Percentiles rank a stretch among this genome's conserved stretches.
phyloP scores from a whole-genome alignment of 1,139 yeast genomes.

The Arxiozyma slooffiae region DNA sequence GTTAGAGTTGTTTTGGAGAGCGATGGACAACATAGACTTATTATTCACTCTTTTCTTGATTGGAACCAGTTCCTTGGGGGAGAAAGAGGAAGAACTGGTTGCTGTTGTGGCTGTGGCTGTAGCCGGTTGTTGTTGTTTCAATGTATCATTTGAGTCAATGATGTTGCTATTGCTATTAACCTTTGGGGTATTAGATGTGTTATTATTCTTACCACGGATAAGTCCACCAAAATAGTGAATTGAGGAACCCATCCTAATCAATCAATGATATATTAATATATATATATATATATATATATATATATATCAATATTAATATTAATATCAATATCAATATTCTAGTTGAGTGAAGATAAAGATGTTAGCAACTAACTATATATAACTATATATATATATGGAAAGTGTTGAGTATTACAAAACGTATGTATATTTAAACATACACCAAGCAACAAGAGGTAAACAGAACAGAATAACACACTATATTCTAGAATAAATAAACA shows the following conservation, averaged over 20 bases:
- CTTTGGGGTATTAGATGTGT: neutral
- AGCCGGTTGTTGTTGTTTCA: neutral
- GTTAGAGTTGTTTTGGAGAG: neutral
- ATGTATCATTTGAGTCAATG: neutral
- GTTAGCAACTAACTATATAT: too few species aligned
- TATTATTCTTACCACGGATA: neutral
- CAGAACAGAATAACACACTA: too few species aligned
- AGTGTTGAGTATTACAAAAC: too few species aligned
- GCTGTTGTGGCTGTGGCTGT: neutral
- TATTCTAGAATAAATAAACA: too few species aligned
- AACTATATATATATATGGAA: too few species aligned
- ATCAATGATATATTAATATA: neutral
- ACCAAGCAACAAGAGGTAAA: too few species aligned
- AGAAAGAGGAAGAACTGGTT: neutral
- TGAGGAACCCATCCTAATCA: slow-evolving; percentile 2
- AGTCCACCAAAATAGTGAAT: slow-evolving; percentile 4
- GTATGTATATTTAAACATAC: too few species aligned
- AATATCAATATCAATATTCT: too few species aligned
- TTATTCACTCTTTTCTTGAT: slow-evolving; percentile 1
- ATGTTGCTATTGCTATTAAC: neutral
- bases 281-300: neutral
- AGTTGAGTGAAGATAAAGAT: too few species aligned
- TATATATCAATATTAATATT: neutral
- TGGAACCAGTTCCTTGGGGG: slow-evolving; percentile 2
- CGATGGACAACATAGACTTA: slow-evolving; percentile 5